These are phyloP conservation scores for Baeospora myosura DNA, from an alignment of 1,284 basidiomycete species.

Conservation along the genomic window DNA sequence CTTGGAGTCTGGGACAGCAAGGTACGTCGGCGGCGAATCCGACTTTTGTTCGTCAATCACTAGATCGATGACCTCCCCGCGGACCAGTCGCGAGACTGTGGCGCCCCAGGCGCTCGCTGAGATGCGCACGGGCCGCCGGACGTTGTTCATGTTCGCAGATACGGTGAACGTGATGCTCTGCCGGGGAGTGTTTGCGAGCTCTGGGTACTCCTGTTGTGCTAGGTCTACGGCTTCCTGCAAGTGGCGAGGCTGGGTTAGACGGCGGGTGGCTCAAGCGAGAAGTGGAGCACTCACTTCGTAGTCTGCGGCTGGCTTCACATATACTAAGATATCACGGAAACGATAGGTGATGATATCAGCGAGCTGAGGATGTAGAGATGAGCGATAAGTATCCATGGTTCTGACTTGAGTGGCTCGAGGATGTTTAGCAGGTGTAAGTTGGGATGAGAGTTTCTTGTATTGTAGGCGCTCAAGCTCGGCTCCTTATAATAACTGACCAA, in stretches of 20 bases:
- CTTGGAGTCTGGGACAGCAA: conserved; percentile 5
- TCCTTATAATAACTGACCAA: too few relatives aligned
- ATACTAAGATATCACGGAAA: conserved; percentile 36
- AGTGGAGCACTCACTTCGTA: conserved; percentile 33
- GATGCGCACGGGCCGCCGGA: conserved; percentile 36
- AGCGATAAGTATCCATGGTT: conserved; percentile 18
- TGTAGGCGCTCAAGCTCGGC: too few relatives aligned
- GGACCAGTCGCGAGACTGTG: conserved; percentile 34
- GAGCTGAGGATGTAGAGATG: conserved; percentile 15
- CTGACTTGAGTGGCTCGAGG: not conserved
- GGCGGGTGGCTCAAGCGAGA: not conserved
- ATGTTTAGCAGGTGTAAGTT: not conserved
- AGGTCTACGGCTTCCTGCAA: conserved; percentile 46
- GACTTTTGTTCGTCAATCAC: conserved; percentile 21
- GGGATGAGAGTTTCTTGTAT: too few relatives aligned
- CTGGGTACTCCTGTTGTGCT: conserved; percentile 40
- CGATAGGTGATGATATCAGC: conserved; percentile 49
- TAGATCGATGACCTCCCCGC: conserved; percentile 51
- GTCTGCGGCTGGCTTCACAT: conserved; percentile 40
- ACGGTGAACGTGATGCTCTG: conserved; percentile 41
- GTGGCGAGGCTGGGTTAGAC: not conserved
- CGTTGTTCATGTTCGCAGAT: conserved; percentile 26
- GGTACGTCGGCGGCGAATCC: conserved; percentile 5
- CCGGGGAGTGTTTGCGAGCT: conserved; percentile 31
- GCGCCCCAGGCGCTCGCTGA: conserved; percentile 49